Conservation (phyloP, 1,284 basidiomycete genomes). For the Austroboletus novae-zelandiae region DNA sequence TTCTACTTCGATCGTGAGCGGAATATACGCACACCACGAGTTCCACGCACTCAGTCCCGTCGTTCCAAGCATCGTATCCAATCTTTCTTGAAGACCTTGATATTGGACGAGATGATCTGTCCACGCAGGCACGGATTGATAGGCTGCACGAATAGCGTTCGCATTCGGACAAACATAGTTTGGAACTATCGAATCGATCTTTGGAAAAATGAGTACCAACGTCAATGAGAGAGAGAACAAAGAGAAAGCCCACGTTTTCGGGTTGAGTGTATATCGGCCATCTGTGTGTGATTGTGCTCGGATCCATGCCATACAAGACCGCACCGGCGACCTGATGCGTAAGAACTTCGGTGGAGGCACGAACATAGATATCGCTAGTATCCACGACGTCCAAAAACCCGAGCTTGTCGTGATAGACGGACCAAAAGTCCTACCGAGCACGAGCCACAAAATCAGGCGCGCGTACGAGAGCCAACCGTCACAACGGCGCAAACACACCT, state of each 20-base stretch:
- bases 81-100: constrained; percentile 37
- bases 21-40: constrained; percentile 39
- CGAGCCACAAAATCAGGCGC: background rate
- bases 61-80: constrained; percentile 48
- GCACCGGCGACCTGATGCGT: constrained; percentile 54
- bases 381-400: constrained; percentile 42
- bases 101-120: constrained; percentile 46
- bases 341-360: constrained; percentile 45
- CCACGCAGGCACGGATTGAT: constrained; percentile 50
- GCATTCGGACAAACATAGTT: constrained; percentile 49
- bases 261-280: constrained; percentile 48
- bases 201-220: background rate
- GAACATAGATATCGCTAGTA: constrained; percentile 41
- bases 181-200: constrained; percentile 54
- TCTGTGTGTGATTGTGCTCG: constrained; percentile 29
- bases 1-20: background rate
- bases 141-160: constrained; percentile 40
- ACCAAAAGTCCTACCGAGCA: constrained; percentile 47
- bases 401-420: constrained; percentile 44
- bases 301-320: constrained; percentile 50
- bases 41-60: constrained; percentile 44
- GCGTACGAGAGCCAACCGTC: background rate
- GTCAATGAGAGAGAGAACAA: background rate
- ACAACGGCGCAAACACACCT: constrained; percentile 28
- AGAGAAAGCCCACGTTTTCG: constrained; percentile 27